Evolutionary conservation across 352 stramenopile species (phyloP).

Genomic region (Lagenidium sp.): DNA sequence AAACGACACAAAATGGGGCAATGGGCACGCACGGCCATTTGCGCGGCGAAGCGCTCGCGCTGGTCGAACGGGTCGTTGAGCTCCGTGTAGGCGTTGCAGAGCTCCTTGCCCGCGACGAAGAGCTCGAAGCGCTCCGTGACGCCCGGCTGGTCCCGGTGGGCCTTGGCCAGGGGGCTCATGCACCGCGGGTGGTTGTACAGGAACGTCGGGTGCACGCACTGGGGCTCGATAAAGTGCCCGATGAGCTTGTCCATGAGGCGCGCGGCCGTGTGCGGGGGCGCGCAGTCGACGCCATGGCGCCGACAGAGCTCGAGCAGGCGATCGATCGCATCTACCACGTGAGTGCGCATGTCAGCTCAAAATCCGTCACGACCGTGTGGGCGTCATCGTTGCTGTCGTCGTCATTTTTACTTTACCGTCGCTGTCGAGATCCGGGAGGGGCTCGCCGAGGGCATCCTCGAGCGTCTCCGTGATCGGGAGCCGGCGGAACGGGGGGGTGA

Average conservation of each 20-base stretch:
- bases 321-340: conserved; percentile 38
- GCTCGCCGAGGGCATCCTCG: conserved; percentile 82
- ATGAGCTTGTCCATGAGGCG: conserved; percentile 98
- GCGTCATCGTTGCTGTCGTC: too few species aligned
- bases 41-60: conserved; percentile 92
- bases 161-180: conserved; percentile 95
- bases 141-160: conserved; percentile 87
- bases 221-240: conserved; percentile 94
- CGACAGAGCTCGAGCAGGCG: conserved; percentile 82
- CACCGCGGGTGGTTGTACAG: conserved; percentile 97
- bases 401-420: too few species aligned
- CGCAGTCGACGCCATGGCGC: conserved; percentile 87
- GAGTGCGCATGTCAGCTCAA: too few species aligned
- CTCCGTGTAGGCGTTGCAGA: conserved; percentile 99
- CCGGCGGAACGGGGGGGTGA: conserved; percentile 96
- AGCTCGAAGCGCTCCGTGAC: conserved; percentile 98
- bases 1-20: not conserved
- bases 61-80: conserved; percentile 98
- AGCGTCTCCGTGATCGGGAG: conserved; percentile 95
- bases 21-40: conserved; percentile 48
- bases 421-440: conserved; percentile 55
- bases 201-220: conserved; percentile 94
- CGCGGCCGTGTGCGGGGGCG: conserved; percentile 90
- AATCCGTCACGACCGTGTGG: too few species aligned
- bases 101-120: conserved; percentile 93